phyloP scores from a whole-genome alignment of 169 alveolate genomes.

The Cryptosporidium bovis region DNA sequence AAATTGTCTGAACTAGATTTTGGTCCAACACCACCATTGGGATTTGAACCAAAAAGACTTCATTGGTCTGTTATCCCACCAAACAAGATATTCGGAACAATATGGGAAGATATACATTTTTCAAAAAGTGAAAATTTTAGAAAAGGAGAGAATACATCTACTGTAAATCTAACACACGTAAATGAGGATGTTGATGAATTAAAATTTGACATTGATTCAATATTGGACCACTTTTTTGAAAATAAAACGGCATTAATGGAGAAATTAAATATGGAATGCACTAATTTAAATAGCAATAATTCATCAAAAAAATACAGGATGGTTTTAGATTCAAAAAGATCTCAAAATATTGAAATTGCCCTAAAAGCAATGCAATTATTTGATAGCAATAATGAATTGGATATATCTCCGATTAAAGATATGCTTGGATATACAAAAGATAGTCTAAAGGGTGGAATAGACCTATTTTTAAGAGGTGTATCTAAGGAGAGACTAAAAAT shows the following conservation, averaged over 20 bases:
- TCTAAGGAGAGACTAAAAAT: constrained; percentile 63
- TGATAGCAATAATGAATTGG: constrained; percentile 53
- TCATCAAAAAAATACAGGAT: constrained; percentile 39
- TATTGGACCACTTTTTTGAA: constrained; percentile 57
- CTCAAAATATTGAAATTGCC: constrained; percentile 67
- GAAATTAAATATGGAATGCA: constrained; percentile 23
- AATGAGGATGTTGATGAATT: constrained; percentile 16
- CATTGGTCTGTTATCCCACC: constrained; percentile 74
- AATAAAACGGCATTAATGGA: constrained; percentile 29
- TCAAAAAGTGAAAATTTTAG: background rate
- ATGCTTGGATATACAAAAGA: constrained; percentile 64
- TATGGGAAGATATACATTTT: constrained; percentile 68
- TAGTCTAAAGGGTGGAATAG: constrained; percentile 29
- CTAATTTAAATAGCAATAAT: background rate
- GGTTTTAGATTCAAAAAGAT: constrained; percentile 71
- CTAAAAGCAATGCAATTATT: constrained; percentile 64
- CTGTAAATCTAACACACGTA: background rate
- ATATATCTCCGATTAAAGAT: constrained; percentile 46
- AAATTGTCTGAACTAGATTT: constrained; percentile 43
- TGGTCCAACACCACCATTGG: constrained; percentile 73
- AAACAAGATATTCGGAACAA: constrained; percentile 57
- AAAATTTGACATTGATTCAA: constrained; percentile 30
- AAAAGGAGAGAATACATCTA: background rate
- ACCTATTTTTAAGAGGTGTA: constrained; percentile 58
- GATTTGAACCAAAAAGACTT: constrained; percentile 64